A percentile compares a stretch with the other conserved stretches of the same genome.
phyloP scores from a whole-genome alignment of 345 rosid genomes.

The Populus nigra region DNA sequence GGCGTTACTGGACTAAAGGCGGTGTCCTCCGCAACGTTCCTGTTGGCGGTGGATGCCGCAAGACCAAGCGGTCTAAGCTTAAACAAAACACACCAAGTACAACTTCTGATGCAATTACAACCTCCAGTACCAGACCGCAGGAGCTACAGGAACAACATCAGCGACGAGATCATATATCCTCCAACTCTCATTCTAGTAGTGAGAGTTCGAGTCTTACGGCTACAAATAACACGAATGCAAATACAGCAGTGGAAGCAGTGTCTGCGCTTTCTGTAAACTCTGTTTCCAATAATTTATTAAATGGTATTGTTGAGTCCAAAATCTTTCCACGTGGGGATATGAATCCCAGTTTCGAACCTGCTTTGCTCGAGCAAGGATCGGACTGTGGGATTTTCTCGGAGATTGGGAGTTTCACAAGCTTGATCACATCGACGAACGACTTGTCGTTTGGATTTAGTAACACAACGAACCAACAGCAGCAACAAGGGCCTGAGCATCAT shows the following conservation, averaged over 20 bases:
- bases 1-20: conserved; percentile 98
- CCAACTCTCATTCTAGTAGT: conserved; percentile 67
- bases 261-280: conserved; percentile 46
- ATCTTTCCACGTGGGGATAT: conserved; percentile 12
- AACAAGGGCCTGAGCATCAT: background rate
- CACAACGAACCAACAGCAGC: conserved; percentile 30
- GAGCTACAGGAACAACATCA: conserved; percentile 16
- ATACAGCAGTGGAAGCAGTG: conserved; percentile 38
- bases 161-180: conserved; percentile 18
- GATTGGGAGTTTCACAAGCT: conserved; percentile 52
- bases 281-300: conserved; percentile 22
- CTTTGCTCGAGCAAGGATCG: conserved; percentile 47
- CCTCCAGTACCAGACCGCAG: background rate
- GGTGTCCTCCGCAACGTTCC: conserved; percentile 98
- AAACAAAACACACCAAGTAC: conserved; percentile 27
- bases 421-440: conserved; percentile 47
- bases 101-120: background rate
- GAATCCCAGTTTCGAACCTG: conserved; percentile 44
- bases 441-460: conserved; percentile 48
- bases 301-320: conserved; percentile 18
- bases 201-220: conserved; percentile 85
- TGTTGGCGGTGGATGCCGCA: conserved; percentile 83
- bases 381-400: conserved; percentile 69
- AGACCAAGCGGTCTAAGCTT: conserved; percentile 62
- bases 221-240: conserved; percentile 35